Evolutionary conservation across 352 stramenopile genomes (phyloP).

Genomic region (Pythium aristosporum): DNA sequence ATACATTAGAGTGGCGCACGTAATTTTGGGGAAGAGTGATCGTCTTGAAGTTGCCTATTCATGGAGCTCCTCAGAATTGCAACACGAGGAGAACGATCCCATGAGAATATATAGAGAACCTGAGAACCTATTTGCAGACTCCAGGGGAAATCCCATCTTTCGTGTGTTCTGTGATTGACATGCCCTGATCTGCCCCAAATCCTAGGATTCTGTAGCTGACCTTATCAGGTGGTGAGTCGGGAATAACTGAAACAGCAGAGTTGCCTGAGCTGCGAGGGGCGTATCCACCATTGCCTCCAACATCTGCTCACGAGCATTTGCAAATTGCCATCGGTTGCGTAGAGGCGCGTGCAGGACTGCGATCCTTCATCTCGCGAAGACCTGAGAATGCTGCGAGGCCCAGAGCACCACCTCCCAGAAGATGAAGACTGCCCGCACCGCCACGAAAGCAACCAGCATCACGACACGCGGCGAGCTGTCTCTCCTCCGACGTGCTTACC

Average conservation of each 20-base stretch:
- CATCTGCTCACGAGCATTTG: constrained; percentile 14
- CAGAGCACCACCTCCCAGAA: constrained; percentile 31
- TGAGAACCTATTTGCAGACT: neutral
- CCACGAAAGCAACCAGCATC: constrained; percentile 37
- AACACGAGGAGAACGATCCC: neutral
- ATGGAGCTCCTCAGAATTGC: constrained; percentile 1
- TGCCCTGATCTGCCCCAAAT: too few species aligned
- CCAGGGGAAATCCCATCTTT: neutral
- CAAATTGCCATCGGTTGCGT: constrained; percentile 13
- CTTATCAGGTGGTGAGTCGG: constrained; percentile 10
- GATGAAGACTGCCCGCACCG: constrained; percentile 31
- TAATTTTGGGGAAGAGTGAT: neutral
- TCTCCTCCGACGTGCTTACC: constrained; percentile 41
- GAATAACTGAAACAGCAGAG: neutral
- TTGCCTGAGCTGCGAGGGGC: neutral
- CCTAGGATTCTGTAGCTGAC: neutral
- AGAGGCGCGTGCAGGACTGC: neutral
- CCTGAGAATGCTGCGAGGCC: constrained; percentile 25
- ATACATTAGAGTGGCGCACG: constrained; percentile 11
- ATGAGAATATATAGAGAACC: neutral
- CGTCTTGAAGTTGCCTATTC: constrained; percentile 16
- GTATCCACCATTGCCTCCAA: neutral
- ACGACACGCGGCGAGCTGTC: constrained; percentile 28
- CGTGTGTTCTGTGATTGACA: neutral
- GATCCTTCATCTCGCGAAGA: neutral